A percentile compares a stretch with the other conserved stretches of the same genome.
phyloP scores from a whole-genome alignment of 768 basidiomycete species.

The Suillus lakei region DNA sequence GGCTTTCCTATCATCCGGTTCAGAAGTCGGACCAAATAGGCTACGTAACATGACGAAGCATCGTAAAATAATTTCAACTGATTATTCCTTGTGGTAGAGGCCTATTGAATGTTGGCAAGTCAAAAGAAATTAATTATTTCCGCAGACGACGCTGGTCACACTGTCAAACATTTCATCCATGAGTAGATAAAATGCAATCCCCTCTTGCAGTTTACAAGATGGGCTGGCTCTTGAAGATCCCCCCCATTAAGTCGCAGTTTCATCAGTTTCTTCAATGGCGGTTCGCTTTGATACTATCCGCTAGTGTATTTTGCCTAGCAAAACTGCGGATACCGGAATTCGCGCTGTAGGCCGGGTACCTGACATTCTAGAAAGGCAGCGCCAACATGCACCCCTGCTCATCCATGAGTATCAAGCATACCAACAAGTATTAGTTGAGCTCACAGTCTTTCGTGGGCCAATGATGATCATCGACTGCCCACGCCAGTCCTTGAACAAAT shows the following conservation, averaged over 20 bases:
- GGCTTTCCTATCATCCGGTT: neutral
- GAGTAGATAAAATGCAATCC: neutral
- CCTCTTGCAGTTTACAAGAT: conserved; percentile 45
- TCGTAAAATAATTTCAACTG: too few relatives aligned
- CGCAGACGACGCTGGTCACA: too few relatives aligned
- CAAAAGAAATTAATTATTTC: too few relatives aligned
- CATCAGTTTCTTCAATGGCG: conserved; percentile 43
- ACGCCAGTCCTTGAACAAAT: too few relatives aligned
- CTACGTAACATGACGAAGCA: too few relatives aligned
- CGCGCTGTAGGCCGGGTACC: conserved; percentile 46
- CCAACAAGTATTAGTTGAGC: conserved; percentile 65
- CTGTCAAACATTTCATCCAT: too few relatives aligned
- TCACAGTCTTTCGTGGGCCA: too few relatives aligned
- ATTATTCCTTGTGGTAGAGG: too few relatives aligned
- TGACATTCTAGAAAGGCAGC: conserved; percentile 52
- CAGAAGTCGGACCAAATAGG: neutral
- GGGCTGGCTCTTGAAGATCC: conserved; percentile 57
- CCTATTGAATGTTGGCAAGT: too few relatives aligned
- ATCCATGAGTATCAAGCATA: conserved; percentile 69
- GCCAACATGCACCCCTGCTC: conserved; percentile 68
- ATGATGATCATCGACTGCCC: too few relatives aligned
- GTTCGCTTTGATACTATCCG: conserved; percentile 15
- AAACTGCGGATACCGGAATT: conserved; percentile 13
- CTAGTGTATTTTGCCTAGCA: conserved; percentile 3
- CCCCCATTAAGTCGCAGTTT: conserved; percentile 25